These are phyloP conservation scores for Verticillium nubilum DNA, from an alignment of 2,329 filamentous ascomycete genomes.

Conservation along the genomic window DNA sequence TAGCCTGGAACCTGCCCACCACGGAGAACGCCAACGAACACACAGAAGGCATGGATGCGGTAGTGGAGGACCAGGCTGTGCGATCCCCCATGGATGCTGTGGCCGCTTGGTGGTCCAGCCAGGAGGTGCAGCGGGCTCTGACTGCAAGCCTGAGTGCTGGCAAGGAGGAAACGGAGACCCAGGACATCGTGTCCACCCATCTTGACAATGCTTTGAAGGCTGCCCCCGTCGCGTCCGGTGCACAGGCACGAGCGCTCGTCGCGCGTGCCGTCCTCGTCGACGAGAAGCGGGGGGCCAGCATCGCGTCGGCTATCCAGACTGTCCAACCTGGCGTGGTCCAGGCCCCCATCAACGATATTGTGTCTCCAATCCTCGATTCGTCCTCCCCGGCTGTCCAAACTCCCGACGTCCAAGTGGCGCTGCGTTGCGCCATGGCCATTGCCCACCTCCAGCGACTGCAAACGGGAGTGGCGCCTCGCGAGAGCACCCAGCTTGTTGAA, in stretches of 20 bases:
- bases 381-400: conserved; percentile 35
- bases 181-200: conserved; percentile 35
- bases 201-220: conserved; percentile 65
- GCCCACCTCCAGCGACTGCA: conserved; percentile 48
- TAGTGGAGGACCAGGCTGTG: conserved; percentile 80
- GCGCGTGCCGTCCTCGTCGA: conserved; percentile 52
- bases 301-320: conserved; percentile 49
- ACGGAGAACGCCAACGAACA: conserved; percentile 56
- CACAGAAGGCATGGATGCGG: conserved; percentile 72
- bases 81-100: conserved; percentile 84
- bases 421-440: conserved; percentile 56
- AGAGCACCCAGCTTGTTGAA: conserved; percentile 42
- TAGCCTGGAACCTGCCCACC: conserved; percentile 80
- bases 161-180: conserved; percentile 37
- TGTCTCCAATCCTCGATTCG: conserved; percentile 40
- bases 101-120: conserved; percentile 82
- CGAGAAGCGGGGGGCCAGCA: conserved; percentile 48
- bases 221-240: conserved; percentile 73
- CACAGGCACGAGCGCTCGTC: conserved; percentile 55
- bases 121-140: conserved; percentile 65
- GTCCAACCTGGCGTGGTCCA: conserved; percentile 36
- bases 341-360: conserved; percentile 19
- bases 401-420: conserved; percentile 49
- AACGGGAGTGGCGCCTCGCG: conserved; percentile 31
- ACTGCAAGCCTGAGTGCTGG: conserved; percentile 53